These are phyloP conservation scores for Tubosaeta brunneosetosa DNA, from an alignment of 768 basidiomycete species.

Conservation along the genomic window DNA sequence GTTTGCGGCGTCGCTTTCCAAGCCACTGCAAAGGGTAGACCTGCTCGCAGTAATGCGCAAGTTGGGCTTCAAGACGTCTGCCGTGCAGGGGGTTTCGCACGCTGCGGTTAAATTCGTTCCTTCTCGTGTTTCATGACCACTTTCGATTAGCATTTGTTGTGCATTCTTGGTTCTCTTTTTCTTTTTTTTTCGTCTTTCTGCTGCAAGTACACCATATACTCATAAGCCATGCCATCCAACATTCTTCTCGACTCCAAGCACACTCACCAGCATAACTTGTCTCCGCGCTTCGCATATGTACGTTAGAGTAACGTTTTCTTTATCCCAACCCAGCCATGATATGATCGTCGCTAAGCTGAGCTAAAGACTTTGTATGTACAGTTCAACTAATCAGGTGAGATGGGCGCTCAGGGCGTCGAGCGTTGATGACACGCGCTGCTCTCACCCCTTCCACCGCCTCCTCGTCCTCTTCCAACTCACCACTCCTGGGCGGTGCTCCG, in stretches of 20 bases:
- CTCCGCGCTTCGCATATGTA: conserved; percentile 40
- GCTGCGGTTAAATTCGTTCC: conserved; percentile 50
- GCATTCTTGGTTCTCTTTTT: conserved; percentile 24
- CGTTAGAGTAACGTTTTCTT: conserved; percentile 32
- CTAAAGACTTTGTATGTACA: background rate
- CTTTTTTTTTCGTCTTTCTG: conserved; percentile 26
- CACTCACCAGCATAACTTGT: conserved; percentile 27
- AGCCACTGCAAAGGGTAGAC: conserved; percentile 87
- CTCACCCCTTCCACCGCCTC: conserved; percentile 1
- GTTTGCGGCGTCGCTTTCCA: conserved; percentile 78
- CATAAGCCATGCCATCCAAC: conserved; percentile 32
- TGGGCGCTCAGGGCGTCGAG: conserved; percentile 17
- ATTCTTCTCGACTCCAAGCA: conserved; percentile 23
- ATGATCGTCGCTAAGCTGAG: background rate
- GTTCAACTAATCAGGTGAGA: conserved; percentile 15
- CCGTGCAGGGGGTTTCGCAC: conserved; percentile 52
- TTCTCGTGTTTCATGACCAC: conserved; percentile 25
- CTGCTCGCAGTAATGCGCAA: conserved; percentile 77
- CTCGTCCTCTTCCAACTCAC: background rate
- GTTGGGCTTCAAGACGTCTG: conserved; percentile 86
- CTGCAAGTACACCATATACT: conserved; percentile 28
- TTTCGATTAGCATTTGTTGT: conserved; percentile 13
- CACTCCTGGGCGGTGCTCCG: background rate
- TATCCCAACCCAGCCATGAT: conserved; percentile 11
- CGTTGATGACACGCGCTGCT: conserved; percentile 2